Conservation (phyloP, 2,329 filamentous ascomycete genomes). For the Colletotrichum lindemuthianum region DNA sequence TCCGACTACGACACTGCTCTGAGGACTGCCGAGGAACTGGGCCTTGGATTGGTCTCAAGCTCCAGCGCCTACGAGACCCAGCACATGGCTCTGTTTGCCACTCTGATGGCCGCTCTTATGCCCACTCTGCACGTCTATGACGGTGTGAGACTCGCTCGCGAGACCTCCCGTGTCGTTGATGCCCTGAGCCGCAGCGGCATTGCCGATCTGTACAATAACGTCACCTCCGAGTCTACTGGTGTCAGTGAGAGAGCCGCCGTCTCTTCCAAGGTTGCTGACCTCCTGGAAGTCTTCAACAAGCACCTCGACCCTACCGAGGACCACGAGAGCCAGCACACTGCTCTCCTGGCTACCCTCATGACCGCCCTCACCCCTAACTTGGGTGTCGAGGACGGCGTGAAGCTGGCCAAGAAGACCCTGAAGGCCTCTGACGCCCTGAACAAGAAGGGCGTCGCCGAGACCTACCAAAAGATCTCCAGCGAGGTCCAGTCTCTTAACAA, state of each 20-base stretch:
- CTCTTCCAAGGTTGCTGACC: constrained; percentile 75
- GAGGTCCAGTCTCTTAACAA: constrained; percentile 71
- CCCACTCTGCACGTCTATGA: constrained; percentile 92
- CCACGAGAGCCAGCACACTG: constrained; percentile 94
- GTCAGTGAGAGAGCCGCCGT: constrained; percentile 76
- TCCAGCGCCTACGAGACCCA: constrained; percentile 90
- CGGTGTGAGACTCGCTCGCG: constrained; percentile 82
- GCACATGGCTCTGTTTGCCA: constrained; percentile 93
- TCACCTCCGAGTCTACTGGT: constrained; percentile 69
- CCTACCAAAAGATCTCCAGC: constrained; percentile 74
- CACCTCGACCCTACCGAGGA: constrained; percentile 94
- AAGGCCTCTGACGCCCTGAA: constrained; percentile 83
- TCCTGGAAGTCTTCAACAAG: constrained; percentile 82
- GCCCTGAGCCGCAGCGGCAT: constrained; percentile 79
- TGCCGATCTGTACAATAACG: constrained; percentile 73
- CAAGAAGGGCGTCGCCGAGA: constrained; percentile 73
- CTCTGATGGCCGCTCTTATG: constrained; percentile 78
- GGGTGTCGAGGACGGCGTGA: constrained; percentile 89
- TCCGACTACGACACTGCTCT: constrained; percentile 88
- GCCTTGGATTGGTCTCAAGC: constrained; percentile 85
- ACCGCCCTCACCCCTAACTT: constrained; percentile 81
- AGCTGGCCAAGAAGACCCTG: constrained; percentile 82
- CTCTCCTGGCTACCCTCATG: constrained; percentile 83
- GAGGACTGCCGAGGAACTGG: constrained; percentile 86
- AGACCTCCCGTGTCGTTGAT: constrained; percentile 85